A percentile compares a stretch with the other conserved stretches of the same genome.
Conservation (phyloP, 2,329 filamentous ascomycete genomes). For the Fusarium tupiense region DNA sequence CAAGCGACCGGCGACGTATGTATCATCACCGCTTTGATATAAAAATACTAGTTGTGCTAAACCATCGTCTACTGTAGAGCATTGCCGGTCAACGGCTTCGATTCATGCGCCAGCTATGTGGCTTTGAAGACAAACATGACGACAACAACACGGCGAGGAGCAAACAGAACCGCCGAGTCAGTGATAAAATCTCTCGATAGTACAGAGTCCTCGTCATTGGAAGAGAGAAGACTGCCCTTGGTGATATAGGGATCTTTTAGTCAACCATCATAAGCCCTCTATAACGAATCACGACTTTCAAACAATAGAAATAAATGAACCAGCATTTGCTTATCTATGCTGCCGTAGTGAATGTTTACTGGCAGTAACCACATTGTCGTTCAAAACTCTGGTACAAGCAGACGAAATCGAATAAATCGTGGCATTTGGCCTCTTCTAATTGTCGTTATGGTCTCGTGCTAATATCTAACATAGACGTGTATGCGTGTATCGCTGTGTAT, state of each 20-base stretch:
- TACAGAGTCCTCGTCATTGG: background rate
- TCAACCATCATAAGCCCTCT: background rate
- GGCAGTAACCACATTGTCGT: background rate
- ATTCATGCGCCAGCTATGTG: slow-evolving; percentile 66
- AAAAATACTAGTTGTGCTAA: background rate
- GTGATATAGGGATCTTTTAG: background rate
- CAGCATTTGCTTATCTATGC: background rate
- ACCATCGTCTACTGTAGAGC: slow-evolving; percentile 52
- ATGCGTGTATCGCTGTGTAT: slow-evolving; percentile 10
- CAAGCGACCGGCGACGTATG: slow-evolving; percentile 64
- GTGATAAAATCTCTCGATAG: slow-evolving; percentile 30
- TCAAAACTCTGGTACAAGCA: background rate
- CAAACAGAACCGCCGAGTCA: slow-evolving; percentile 25
- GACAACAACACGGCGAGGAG: slow-evolving; percentile 1
- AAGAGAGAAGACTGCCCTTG: background rate
- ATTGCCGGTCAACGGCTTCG: slow-evolving; percentile 65
- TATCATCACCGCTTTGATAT: background rate
- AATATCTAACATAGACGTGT: slow-evolving; percentile 7
- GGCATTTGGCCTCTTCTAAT: slow-evolving; percentile 12
- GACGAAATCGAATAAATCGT: background rate
- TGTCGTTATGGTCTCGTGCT: slow-evolving; percentile 5
- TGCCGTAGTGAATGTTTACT: background rate
- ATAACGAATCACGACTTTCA: background rate
- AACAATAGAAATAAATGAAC: background rate
- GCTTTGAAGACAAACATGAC: slow-evolving; percentile 51